phyloP scores from a whole-genome alignment of 345 rosid species.

The Clarkia xantiana region DNA sequence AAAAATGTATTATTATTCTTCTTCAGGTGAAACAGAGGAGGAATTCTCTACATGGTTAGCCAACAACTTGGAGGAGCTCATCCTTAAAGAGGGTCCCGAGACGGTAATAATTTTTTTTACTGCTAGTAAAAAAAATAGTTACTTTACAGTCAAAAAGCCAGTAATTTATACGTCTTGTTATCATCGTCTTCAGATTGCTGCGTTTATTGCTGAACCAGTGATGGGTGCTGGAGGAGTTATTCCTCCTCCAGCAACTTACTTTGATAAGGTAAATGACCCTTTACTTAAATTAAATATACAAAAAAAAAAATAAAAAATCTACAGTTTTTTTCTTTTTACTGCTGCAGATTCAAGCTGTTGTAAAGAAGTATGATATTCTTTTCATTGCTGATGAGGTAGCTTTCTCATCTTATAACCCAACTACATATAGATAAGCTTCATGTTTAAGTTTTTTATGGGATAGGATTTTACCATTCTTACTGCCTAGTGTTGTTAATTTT shows the following conservation, averaged over 20 bases:
- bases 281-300: no score
- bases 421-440: not conserved
- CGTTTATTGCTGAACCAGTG: conserved; percentile 92
- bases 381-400: conserved; percentile 92
- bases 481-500: conserved; percentile 2
- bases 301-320: no score
- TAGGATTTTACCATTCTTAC: no score
- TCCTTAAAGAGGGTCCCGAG: conserved; percentile 93
- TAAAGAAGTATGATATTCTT: conserved; percentile 75
- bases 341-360: conserved; percentile 75
- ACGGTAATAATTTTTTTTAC: conserved; percentile 34
- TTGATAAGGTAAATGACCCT: conserved; percentile 83
- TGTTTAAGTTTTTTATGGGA: not conserved
- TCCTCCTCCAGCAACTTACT: conserved; percentile 88
- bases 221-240: conserved; percentile 99
- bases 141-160: no score
- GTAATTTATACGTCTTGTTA: no score
- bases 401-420: not conserved
- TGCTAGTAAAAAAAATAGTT: no score
- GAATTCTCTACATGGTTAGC: conserved; percentile 88
- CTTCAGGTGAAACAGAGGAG: conserved; percentile 87
- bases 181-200: conserved; percentile 54
- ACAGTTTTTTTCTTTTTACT: conserved; percentile 1
- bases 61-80: conserved; percentile 68
- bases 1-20: not conserved